phyloP scores from a whole-genome alignment of 306 rosid species.

The Delonix regia region DNA sequence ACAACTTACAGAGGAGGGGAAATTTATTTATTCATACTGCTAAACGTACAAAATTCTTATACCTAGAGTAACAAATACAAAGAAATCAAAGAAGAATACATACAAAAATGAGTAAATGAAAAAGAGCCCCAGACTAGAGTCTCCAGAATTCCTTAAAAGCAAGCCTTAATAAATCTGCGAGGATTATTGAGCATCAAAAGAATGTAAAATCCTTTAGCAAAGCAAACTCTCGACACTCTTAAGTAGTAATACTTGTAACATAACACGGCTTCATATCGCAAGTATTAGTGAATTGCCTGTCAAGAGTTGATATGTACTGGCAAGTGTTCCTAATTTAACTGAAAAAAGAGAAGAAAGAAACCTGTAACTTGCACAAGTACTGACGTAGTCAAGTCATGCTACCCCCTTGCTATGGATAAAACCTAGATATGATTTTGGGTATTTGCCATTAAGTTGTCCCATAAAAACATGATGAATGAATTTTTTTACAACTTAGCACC shows the following conservation, averaged over 20 bases:
- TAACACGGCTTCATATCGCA: conserved; percentile 11
- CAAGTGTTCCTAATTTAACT: conserved; percentile 31
- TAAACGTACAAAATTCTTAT: conserved; percentile 22
- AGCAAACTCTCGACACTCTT: background rate
- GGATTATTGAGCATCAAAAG: background rate
- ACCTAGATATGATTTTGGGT: background rate
- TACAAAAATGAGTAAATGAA: background rate
- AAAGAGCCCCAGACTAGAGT: background rate
- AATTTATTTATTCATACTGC: conserved; percentile 19
- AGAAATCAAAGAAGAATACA: conserved; percentile 15
- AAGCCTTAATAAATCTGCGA: background rate
- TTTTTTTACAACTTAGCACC: background rate
- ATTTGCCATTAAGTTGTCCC: background rate
- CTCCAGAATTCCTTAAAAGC: background rate
- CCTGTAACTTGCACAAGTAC: conserved; percentile 26
- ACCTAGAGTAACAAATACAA: background rate
- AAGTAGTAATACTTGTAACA: conserved; percentile 17
- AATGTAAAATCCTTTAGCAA: background rate
- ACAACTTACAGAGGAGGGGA: conserved; percentile 14
- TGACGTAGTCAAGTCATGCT: background rate
- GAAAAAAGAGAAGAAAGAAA: background rate
- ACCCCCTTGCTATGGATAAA: background rate
- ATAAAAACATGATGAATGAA: background rate
- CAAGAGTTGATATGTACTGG: conserved; percentile 18
- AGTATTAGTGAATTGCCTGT: background rate